These are phyloP conservation scores for Linnemannia exigua DNA, from an alignment of 192 early-diverging fungal species.

Conservation along the genomic window DNA sequence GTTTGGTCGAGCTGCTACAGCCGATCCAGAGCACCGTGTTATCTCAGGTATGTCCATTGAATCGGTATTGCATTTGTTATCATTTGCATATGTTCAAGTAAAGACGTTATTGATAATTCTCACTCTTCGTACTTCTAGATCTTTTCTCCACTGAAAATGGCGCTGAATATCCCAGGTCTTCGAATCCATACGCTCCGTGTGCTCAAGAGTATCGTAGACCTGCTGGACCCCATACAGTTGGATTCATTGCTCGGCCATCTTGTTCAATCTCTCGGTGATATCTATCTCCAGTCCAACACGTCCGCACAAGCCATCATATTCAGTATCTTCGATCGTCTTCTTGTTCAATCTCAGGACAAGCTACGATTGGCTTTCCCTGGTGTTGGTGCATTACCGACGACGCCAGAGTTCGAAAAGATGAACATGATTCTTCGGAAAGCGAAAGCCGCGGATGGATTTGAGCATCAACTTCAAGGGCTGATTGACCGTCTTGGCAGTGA, in stretches of 20 bases:
- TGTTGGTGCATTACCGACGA: slow-evolving; percentile 25
- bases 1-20: slow-evolving; percentile 15
- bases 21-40: slow-evolving; percentile 37
- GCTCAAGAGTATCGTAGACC: slow-evolving; percentile 7
- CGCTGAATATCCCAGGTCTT: slow-evolving; percentile 28
- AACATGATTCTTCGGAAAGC: slow-evolving; percentile 9
- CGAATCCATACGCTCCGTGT: slow-evolving; percentile 20
- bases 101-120: neutral
- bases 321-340: slow-evolving; percentile 19
- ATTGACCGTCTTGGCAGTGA: slow-evolving; percentile 28
- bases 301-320: slow-evolving; percentile 1
- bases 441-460: slow-evolving; percentile 2
- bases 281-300: slow-evolving; percentile 14
- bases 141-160: slow-evolving; percentile 32
- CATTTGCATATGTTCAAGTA: neutral
- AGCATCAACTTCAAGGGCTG: slow-evolving; percentile 15
- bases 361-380: slow-evolving; percentile 5
- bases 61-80: no score
- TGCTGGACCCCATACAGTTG: slow-evolving; percentile 17
- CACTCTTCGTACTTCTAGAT: slow-evolving; percentile 9
- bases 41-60: slow-evolving; percentile 14
- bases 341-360: slow-evolving; percentile 22
- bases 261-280: slow-evolving; percentile 9
- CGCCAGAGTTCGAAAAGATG: slow-evolving; percentile 27
- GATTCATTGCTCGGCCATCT: slow-evolving; percentile 23